Conservation (phyloP, 2,329 filamentous ascomycete genomes). For the Verticillium zaregamsianum region DNA sequence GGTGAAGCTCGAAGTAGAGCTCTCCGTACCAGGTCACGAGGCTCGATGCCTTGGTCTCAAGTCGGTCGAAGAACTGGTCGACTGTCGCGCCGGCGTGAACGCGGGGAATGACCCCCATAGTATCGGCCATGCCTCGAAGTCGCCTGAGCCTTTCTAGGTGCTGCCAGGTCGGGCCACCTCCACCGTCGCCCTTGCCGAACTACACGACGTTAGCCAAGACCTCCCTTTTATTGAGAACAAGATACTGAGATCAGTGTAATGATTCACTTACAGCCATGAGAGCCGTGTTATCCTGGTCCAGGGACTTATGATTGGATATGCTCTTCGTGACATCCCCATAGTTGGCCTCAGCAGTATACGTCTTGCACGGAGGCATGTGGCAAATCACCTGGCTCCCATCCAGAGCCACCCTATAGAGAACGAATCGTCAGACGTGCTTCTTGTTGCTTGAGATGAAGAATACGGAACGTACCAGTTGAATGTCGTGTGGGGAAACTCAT, state of each 20-base stretch:
- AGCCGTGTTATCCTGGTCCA: constrained; percentile 62
- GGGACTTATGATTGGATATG: constrained; percentile 61
- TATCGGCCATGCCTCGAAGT: constrained; percentile 60
- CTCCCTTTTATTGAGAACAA: no score
- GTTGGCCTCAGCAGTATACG: constrained; percentile 61
- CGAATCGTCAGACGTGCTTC: background rate
- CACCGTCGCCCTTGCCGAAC: constrained; percentile 66
- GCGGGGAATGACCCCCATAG: constrained; percentile 51
- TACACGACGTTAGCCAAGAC: background rate
- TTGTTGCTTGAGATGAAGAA: background rate
- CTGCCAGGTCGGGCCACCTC: constrained; percentile 61
- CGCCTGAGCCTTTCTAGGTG: constrained; percentile 65
- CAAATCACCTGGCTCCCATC: constrained; percentile 67
- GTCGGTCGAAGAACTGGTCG: constrained; percentile 60
- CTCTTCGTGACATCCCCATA: constrained; percentile 63
- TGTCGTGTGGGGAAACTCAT: constrained; percentile 67
- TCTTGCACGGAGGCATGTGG: constrained; percentile 65
- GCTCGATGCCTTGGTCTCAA: constrained; percentile 56
- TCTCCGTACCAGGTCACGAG: constrained; percentile 68
- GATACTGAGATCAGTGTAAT: no score
- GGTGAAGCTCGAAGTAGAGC: constrained; percentile 65
- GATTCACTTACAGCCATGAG: constrained; percentile 44
- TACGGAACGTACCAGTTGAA: constrained; percentile 55
- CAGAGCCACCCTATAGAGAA: constrained; percentile 41
- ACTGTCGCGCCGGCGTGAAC: constrained; percentile 61